Conservation (phyloP, 768 basidiomycete species). For the Boletus reticulatus region DNA sequence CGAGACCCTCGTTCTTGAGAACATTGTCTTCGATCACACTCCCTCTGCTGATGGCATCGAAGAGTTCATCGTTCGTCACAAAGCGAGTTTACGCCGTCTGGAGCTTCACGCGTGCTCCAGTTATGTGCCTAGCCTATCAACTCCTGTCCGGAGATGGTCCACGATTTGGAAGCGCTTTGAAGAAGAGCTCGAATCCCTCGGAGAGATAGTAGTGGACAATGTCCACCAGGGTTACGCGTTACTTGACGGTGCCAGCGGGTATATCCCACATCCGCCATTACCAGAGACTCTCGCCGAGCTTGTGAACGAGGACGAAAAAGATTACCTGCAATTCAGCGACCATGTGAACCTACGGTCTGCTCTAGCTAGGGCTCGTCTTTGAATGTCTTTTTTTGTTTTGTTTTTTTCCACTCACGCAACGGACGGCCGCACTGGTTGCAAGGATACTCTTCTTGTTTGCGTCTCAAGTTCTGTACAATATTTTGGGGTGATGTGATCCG, state of each 20-base stretch:
- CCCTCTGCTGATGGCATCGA: slow-evolving; percentile 23
- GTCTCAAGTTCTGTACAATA: too few species aligned
- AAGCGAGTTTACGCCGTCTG: slow-evolving; percentile 20
- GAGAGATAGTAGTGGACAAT: slow-evolving; percentile 20
- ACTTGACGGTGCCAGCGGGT: slow-evolving; percentile 22
- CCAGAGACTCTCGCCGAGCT: not conserved
- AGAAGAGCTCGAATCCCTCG: slow-evolving; percentile 21
- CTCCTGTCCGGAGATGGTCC: slow-evolving; percentile 25
- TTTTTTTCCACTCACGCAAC: not conserved
- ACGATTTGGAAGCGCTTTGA: slow-evolving; percentile 26
- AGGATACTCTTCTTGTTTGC: too few species aligned
- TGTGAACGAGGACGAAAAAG: slow-evolving; percentile 13
- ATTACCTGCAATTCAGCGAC: slow-evolving; percentile 6
- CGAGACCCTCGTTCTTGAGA: slow-evolving; percentile 27
- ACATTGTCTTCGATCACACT: slow-evolving; percentile 27
- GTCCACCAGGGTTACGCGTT: slow-evolving; percentile 22
- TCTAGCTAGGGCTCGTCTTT: not conserved
- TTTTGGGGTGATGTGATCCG: too few species aligned
- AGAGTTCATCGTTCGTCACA: slow-evolving; percentile 32
- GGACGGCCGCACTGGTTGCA: too few species aligned
- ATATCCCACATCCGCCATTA: slow-evolving; percentile 17
- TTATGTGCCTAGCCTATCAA: slow-evolving; percentile 16
- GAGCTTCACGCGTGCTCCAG: slow-evolving; percentile 28
- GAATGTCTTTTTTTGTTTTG: not conserved
- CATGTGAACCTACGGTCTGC: slow-evolving; percentile 11